These are phyloP conservation scores for Cyberlindnera euphorbiae DNA, from an alignment of 805 yeast species.

Conservation along the genomic window DNA sequence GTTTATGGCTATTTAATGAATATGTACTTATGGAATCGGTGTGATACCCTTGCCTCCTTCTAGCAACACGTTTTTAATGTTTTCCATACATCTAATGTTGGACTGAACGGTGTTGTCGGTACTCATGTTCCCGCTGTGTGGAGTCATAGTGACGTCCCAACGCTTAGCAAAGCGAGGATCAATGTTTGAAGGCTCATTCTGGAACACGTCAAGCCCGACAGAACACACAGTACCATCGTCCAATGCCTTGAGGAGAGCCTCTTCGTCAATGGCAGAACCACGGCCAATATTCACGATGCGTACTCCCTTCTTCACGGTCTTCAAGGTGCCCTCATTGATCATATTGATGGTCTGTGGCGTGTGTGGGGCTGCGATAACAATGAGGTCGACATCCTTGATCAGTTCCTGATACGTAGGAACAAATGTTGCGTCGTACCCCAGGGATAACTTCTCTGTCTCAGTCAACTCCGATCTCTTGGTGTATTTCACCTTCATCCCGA, in stretches of 20 bases:
- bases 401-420: slow-evolving; percentile 41
- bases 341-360: slow-evolving; percentile 52
- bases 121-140: slow-evolving; percentile 72
- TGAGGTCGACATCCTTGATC: slow-evolving; percentile 43
- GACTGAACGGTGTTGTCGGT: slow-evolving; percentile 49
- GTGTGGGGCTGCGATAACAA: slow-evolving; percentile 66
- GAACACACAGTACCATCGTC: slow-evolving; percentile 53
- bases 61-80: slow-evolving; percentile 30
- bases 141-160: slow-evolving; percentile 54
- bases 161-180: slow-evolving; percentile 46
- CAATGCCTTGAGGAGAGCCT: slow-evolving; percentile 54
- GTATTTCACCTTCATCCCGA: slow-evolving; percentile 65
- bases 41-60: slow-evolving; percentile 20
- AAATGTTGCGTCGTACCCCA: slow-evolving; percentile 43
- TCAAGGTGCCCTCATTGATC: slow-evolving; percentile 44
- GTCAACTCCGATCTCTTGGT: slow-evolving; percentile 48
- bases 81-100: slow-evolving; percentile 49
- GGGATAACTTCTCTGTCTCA: slow-evolving; percentile 27
- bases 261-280: slow-evolving; percentile 61
- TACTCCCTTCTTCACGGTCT: slow-evolving; percentile 46
- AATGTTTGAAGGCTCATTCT: slow-evolving; percentile 50
- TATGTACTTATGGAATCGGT: slow-evolving; percentile 6
- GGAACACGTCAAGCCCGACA: slow-evolving; percentile 71
- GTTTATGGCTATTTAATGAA: not conserved
- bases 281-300: slow-evolving; percentile 73